A percentile compares a stretch with the other conserved stretches of the same genome.
Evolutionary conservation across 2,329 filamentous ascomycete genomes (phyloP).

Genomic region (Xylariomycetidae sp.): DNA sequence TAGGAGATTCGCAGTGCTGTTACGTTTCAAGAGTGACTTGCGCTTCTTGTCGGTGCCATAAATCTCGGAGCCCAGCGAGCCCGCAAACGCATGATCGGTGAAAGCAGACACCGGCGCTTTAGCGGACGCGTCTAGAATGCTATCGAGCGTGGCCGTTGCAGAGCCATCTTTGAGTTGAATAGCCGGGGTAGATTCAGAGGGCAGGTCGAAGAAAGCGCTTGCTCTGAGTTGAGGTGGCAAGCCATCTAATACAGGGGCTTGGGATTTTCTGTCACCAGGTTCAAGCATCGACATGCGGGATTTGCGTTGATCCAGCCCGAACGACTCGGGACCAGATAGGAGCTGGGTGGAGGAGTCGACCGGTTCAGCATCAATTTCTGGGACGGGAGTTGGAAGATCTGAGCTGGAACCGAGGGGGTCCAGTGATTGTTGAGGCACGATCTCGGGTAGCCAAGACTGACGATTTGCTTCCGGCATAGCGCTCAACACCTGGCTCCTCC

Average conservation of each 20-base stretch:
- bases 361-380: conserved; percentile 6
- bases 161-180: conserved; percentile 70
- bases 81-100: conserved; percentile 80
- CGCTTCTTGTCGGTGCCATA: conserved; percentile 61
- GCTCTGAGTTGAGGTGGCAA: conserved; percentile 83
- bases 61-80: conserved; percentile 68
- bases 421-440: conserved; percentile 19
- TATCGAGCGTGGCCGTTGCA: conserved; percentile 83
- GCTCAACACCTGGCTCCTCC: conserved; percentile 69
- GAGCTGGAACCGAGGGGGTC: conserved; percentile 26
- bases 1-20: conserved; percentile 17
- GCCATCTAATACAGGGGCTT: conserved; percentile 39
- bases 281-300: conserved; percentile 32
- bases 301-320: conserved; percentile 21
- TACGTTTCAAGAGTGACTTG: conserved; percentile 30
- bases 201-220: conserved; percentile 83
- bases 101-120: conserved; percentile 86
- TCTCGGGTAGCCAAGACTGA: conserved; percentile 29
- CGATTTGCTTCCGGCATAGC: conserved; percentile 47
- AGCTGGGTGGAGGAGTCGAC: conserved; percentile 8
- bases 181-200: conserved; percentile 43
- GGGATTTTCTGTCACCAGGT: conserved; percentile 34
- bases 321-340: conserved; percentile 4
- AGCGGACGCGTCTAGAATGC: conserved; percentile 85
- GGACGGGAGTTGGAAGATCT: conserved; percentile 6